A percentile compares a stretch with the other conserved stretches of the same genome.
Evolutionary conservation across 1,139 yeast genomes (phyloP).

Genomic region (Saccharomyces hybrid): DNA sequence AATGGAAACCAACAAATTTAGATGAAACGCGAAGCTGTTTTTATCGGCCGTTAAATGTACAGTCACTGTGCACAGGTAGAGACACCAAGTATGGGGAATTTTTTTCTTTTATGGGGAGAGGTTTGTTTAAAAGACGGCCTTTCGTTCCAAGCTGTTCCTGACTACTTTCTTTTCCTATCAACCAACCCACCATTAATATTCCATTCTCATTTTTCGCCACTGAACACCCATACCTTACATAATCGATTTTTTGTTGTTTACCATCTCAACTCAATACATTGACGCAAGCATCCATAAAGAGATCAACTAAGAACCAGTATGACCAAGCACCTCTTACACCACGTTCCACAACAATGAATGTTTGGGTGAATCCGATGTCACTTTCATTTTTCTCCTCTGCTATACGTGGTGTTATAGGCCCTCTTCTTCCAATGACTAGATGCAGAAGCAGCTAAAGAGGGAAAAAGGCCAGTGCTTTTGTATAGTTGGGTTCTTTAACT

Average conservation of each 20-base stretch:
- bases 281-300: not conserved
- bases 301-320: too few relatives aligned
- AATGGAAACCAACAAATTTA: not conserved
- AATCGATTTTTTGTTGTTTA: not conserved
- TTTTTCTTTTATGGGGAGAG: not conserved
- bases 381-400: too few relatives aligned
- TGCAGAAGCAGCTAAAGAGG: too few relatives aligned
- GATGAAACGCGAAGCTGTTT: not conserved
- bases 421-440: too few relatives aligned
- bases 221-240: not conserved
- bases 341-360: too few relatives aligned
- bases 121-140: not conserved
- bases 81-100: not conserved
- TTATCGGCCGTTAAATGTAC: not conserved
- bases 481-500: too few relatives aligned
- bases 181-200: not conserved
- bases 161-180: not conserved
- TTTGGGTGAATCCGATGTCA: too few relatives aligned
- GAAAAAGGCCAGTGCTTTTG: too few relatives aligned
- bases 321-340: too few relatives aligned
- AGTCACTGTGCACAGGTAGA: not conserved
- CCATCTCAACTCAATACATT: not conserved
- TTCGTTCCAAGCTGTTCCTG: not conserved
- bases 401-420: too few relatives aligned
- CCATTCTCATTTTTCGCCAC: not conserved